Evolutionary conservation across 164 flowering plant genomes (phyloP).

Genomic region (Vitis cinerea): DNA sequence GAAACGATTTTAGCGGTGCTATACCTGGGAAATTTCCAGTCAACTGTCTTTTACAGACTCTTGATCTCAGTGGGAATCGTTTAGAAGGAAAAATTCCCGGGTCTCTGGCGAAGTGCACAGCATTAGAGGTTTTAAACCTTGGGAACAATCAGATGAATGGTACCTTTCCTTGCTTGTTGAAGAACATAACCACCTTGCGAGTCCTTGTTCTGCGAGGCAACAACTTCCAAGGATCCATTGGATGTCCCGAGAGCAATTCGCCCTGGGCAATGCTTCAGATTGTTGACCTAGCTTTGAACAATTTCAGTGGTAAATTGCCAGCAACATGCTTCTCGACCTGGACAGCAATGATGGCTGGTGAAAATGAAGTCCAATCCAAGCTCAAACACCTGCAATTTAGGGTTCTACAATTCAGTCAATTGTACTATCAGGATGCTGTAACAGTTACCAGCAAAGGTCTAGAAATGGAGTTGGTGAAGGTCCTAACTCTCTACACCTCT

Average conservation of each 20-base stretch:
- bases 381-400: constrained; percentile 13
- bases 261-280: constrained; percentile 47
- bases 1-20: constrained; percentile 32
- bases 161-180: too few species aligned
- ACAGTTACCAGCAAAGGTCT: constrained; percentile 46
- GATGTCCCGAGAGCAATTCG: too few species aligned
- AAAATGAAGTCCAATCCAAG: not conserved
- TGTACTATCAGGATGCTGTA: constrained; percentile 39
- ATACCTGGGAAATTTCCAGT: constrained; percentile 23
- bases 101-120: too few species aligned
- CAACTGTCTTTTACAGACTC: too few species aligned
- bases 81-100: too few species aligned
- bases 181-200: too few species aligned
- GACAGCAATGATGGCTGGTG: constrained; percentile 41
- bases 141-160: too few species aligned
- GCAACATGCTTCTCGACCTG: constrained; percentile 21
- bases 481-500: constrained; percentile 37
- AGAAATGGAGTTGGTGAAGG: constrained; percentile 34
- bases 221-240: too few species aligned
- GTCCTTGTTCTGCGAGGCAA: too few species aligned
- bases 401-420: not conserved
- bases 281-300: constrained; percentile 48
- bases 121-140: too few species aligned
- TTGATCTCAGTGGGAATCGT: too few species aligned
- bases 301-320: constrained; percentile 41